Evolutionary conservation across 768 basidiomycete species (phyloP).

Genomic region (Tulasnella sp.): DNA sequence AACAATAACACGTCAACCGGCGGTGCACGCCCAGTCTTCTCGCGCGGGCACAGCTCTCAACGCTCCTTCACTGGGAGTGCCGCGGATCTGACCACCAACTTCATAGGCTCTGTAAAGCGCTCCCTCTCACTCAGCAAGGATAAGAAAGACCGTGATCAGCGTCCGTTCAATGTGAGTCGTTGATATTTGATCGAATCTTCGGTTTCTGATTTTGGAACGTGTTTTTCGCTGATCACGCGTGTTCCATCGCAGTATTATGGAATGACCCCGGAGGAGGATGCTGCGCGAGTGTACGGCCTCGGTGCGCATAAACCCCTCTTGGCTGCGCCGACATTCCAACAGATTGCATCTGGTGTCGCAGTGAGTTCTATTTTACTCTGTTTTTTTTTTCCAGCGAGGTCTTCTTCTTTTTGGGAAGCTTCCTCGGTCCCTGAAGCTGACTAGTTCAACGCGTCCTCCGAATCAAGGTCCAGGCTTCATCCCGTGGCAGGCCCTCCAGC

Average conservation of each 20-base stretch:
- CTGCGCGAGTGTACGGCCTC: slow-evolving; percentile 1
- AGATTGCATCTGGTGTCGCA: slow-evolving; percentile 9
- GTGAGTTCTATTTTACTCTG: slow-evolving; percentile 1
- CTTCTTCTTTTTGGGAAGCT: no score
- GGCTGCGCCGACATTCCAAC: slow-evolving; percentile 7
- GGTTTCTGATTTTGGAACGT: not conserved
- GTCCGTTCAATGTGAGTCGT: not conserved
- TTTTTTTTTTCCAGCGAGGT: not conserved
- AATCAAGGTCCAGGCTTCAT: not conserved
- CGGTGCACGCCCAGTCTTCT: not conserved
- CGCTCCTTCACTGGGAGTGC: not conserved
- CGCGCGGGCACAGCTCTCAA: not conserved
- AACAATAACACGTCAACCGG: not conserved
- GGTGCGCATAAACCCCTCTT: slow-evolving; percentile 3
- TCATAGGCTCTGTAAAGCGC: slow-evolving; percentile 5
- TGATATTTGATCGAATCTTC: not conserved
- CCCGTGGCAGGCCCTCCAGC: not conserved
- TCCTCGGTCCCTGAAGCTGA: not conserved
- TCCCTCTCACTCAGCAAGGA: not conserved
- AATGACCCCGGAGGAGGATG: slow-evolving; percentile 7
- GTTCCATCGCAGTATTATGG: slow-evolving; percentile 3
- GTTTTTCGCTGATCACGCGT: not conserved
- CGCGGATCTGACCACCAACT: not conserved
- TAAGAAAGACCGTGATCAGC: not conserved
- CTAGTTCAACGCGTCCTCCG: not conserved